Evolutionary conservation across 805 yeast genomes (phyloP), one percentile per base, ranked within the genome.

Genomic region (Scheffersomyces coipomensis): DNA sequence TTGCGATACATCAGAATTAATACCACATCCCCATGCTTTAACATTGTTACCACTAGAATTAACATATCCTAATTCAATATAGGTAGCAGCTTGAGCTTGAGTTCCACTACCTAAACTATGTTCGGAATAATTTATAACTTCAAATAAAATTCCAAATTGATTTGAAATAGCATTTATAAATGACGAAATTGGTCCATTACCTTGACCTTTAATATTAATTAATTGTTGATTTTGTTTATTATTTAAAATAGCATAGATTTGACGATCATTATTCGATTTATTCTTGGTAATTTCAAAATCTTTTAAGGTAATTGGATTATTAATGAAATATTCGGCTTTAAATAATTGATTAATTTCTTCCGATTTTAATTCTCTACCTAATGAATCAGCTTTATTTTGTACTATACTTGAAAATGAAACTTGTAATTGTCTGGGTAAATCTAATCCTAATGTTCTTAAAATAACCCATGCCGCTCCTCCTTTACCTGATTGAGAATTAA

Each of bases 381-480:
- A 57, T 17, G 64, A 40, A 55, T 84, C 91, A 34, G 91, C 89
- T 39, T 62, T 66, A 11, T 60, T 50, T 66, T 84, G 91, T 31
- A 84, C 88, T 43, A 76, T 63, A 21, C 71, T 68, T 11, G 88
- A 81, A 63, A 84, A 84, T 42, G 73, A 73, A 40, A 84, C 78
- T 67, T 84, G 91, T 63, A 84, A 66, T 39, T 67, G 68, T 68
- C 88, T 76, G 58, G 91, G 91, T 46, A 84, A 66, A 55, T 84
- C 91, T 49, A 84, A 68, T 45, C 87, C 89, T 50, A 83, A 65
- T 23, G 85, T 69, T 64, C 86, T 74, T 55, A 82, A 75, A 46
- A 84, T 73, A 40, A 84, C 79, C 91, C 91, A 84, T 17, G 90
- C 88, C 33, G 90, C 88, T 62, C 91, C 91, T 57, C 91, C 91